Evolutionary conservation across 2,329 filamentous ascomycete genomes (phyloP), one percentile per base, ranked within the genome.

Genomic region (Colletotrichum cuscutae): DNA sequence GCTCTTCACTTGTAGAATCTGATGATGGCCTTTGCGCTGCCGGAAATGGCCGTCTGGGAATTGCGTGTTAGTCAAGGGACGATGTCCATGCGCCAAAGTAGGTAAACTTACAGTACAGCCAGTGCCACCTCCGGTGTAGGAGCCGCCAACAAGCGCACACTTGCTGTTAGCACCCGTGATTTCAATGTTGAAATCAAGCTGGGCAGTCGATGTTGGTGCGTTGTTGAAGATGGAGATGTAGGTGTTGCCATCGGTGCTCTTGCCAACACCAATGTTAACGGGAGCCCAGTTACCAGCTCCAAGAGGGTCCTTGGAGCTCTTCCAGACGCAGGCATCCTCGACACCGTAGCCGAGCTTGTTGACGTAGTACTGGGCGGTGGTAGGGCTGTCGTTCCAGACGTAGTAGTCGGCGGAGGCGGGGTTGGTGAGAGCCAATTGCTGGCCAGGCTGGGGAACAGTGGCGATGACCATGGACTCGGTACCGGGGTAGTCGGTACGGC

Each of bases 401-500:
- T 95, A 98, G 87, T 96, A 97, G 63, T 85, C 87, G 61, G 82
- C 80, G 73, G 92, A 90, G 76, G 93, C 85, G 59, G 96, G 93
- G 86, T 94, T 96, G 80, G 94, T 94, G 76, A 99, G 85, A 46
- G 87, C 83, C 73, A 90, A 85, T 30, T 84, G 88, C 61, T 84
- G 78, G 72, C 93, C 93, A 65, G 93, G 84, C 5, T 82, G 76
- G 56, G 92, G 87, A 71, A 90, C 84, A 59, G 95, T 85, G 58
- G 96, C 94, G 72, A 98, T 89, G 67, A 93, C 94, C 91, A 98
- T 96, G 78, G 88, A 88, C 86, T 99, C 97, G 72, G 91, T 95
- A 80, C 95, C 96, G 74, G 97, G 97, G 85, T 99, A 99, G 82
- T 98, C 95, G 76, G 97, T 98, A 82, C 95, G 95, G 90, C 97